Conservation (phyloP, 2,329 filamentous ascomycete species). For the Colletotrichum sp. region DNA sequence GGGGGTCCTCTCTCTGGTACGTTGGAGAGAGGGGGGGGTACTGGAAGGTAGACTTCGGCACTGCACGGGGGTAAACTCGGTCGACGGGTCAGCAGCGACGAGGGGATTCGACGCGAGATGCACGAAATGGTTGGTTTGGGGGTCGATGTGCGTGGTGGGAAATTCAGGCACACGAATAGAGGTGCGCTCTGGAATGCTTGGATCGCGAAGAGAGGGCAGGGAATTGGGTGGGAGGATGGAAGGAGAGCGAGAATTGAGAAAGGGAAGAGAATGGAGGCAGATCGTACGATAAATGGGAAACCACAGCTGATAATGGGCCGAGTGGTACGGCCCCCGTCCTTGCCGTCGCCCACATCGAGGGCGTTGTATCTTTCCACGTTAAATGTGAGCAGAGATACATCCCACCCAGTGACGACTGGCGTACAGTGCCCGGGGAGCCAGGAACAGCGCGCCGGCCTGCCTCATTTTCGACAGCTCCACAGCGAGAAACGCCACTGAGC, state of each 20-base stretch:
- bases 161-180: background rate
- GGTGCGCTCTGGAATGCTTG: background rate
- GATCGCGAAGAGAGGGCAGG: background rate
- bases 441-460: background rate
- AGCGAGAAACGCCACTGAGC: background rate
- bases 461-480: background rate
- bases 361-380: background rate
- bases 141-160: background rate
- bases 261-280: slow-evolving; percentile 10
- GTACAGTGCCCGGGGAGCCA: background rate
- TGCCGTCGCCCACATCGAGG: background rate
- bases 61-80: background rate
- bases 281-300: slow-evolving; percentile 25
- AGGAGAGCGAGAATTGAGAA: slow-evolving; percentile 3
- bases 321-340: slow-evolving; percentile 5
- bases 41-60: background rate
- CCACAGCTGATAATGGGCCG: slow-evolving; percentile 17
- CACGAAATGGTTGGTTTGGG: background rate
- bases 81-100: background rate
- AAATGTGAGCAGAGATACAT: background rate
- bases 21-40: background rate
- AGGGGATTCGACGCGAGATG: background rate
- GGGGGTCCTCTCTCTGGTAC: background rate
- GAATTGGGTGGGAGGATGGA: background rate
- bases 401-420: background rate